These are phyloP conservation scores for Yamadazyma siamensis DNA, from an alignment of 1,139 yeast species.

Conservation along the genomic window DNA sequence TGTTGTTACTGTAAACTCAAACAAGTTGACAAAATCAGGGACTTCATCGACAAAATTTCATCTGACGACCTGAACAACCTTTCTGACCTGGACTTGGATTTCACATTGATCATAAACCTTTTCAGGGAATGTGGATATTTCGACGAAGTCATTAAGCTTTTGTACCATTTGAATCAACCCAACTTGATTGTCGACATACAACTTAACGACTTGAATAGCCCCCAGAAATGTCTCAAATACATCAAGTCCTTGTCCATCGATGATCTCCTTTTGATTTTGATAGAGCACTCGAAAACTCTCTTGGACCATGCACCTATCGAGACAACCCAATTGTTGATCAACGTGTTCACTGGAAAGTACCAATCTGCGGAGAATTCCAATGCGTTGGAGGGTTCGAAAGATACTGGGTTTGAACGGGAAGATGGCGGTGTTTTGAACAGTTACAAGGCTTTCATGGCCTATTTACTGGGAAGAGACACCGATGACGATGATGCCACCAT, in stretches of 20 bases:
- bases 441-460: constrained; percentile 67
- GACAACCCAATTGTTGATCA: constrained; percentile 77
- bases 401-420: not conserved
- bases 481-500: constrained; percentile 14
- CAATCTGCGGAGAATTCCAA: constrained; percentile 32
- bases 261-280: constrained; percentile 70
- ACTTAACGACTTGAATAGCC: constrained; percentile 62
- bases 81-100: constrained; percentile 49
- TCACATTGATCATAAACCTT: constrained; percentile 65
- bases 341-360: constrained; percentile 85
- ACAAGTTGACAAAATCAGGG: constrained; percentile 52
- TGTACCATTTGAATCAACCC: constrained; percentile 71
- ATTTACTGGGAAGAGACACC: constrained; percentile 41
- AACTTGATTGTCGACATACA: constrained; percentile 75
- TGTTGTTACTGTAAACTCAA: constrained; percentile 84
- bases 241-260: constrained; percentile 71
- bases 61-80: constrained; percentile 1
- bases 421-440: constrained; percentile 45
- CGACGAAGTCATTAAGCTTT: constrained; percentile 66
- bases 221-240: constrained; percentile 60
- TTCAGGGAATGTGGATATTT: constrained; percentile 77
- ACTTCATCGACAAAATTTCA: constrained; percentile 46
- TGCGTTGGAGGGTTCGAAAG: constrained; percentile 5
- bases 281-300: constrained; percentile 62
- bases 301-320: constrained; percentile 71